Percentiles rank a stretch among this genome's conserved stretches.
phyloP scores from a whole-genome alignment of 164 flowering plant species.

The Vitis rotundifolia region DNA sequence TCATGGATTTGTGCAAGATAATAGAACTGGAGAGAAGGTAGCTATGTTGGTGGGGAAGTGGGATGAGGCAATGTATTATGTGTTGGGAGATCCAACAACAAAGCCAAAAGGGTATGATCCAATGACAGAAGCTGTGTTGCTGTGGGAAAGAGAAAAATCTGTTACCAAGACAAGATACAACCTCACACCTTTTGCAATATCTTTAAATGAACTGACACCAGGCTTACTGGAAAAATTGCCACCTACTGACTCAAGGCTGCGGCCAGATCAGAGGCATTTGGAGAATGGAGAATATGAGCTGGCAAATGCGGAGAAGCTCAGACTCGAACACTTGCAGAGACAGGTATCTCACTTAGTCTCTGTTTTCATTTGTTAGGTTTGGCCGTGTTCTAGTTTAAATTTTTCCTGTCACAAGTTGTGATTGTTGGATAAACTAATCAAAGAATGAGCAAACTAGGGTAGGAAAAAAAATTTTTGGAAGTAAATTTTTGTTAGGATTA shows the following conservation, averaged over 20 bases:
- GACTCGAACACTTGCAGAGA: slow-evolving; percentile 92
- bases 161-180: slow-evolving; percentile 84
- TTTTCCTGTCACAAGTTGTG: no score
- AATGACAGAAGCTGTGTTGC: slow-evolving; percentile 88
- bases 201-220: slow-evolving; percentile 86
- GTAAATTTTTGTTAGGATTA: no score
- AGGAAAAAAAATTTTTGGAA: no score
- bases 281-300: slow-evolving; percentile 96
- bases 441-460: no score
- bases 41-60: slow-evolving; percentile 96
- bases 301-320: slow-evolving; percentile 89
- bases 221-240: slow-evolving; percentile 76
- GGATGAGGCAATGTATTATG: slow-evolving; percentile 99
- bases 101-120: slow-evolving; percentile 98
- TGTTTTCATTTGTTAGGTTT: not conserved
- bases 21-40: slow-evolving; percentile 88
- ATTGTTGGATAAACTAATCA: no score
- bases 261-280: slow-evolving; percentile 92
- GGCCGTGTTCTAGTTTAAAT: not conserved
- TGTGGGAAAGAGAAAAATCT: slow-evolving; percentile 92
- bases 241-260: slow-evolving; percentile 94
- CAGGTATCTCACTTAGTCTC: slow-evolving; percentile 47
- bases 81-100: slow-evolving; percentile 87
- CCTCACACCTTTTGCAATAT: slow-evolving; percentile 92
- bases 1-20: slow-evolving; percentile 98